Evolutionary conservation across 306 rosid genomes (phyloP).

Genomic region (Cucurbita argyrosperma): DNA sequence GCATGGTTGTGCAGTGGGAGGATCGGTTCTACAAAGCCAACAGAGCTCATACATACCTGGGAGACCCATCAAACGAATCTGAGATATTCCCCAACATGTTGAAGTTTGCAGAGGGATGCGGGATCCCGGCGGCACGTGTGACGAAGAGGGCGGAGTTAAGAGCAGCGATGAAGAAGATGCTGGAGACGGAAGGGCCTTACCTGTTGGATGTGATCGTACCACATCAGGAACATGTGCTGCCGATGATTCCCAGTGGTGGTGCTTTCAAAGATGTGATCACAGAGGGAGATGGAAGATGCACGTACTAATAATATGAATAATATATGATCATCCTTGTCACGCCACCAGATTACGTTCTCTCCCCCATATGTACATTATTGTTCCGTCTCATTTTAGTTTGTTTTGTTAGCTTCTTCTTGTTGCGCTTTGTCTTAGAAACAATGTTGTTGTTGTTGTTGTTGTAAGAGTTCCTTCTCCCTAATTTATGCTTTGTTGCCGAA

Average conservation of each 20-base stretch:
- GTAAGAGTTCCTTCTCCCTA: background rate
- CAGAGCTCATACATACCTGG: slow-evolving; percentile 67
- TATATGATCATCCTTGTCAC: background rate
- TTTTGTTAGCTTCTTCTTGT: background rate
- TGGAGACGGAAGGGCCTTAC: slow-evolving; percentile 82
- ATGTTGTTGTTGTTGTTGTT: background rate
- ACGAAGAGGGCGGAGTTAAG: slow-evolving; percentile 43
- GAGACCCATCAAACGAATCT: slow-evolving; percentile 45
- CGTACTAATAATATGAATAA: slow-evolving; percentile 26
- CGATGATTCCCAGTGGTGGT: slow-evolving; percentile 89
- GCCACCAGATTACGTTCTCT: background rate
- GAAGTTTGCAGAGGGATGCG: slow-evolving; percentile 74
- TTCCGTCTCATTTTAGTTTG: background rate
- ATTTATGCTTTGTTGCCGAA: background rate
- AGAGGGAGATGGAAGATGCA: slow-evolving; percentile 70
- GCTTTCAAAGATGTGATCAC: slow-evolving; percentile 79
- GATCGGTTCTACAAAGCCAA: slow-evolving; percentile 80
- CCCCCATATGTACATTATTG: slow-evolving; percentile 2
- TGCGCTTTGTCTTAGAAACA: background rate
- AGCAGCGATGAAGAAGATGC: slow-evolving; percentile 65
- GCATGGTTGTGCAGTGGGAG: slow-evolving; percentile 96
- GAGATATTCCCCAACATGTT: slow-evolving; percentile 76
- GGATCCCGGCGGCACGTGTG: slow-evolving; percentile 63
- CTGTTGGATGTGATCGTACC: slow-evolving; percentile 62
- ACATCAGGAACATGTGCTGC: slow-evolving; percentile 90